Percentiles rank a stretch among this genome's conserved stretches.
phyloP scores from a whole-genome alignment of 2,329 filamentous ascomycete genomes.

The Zalaria obscura region DNA sequence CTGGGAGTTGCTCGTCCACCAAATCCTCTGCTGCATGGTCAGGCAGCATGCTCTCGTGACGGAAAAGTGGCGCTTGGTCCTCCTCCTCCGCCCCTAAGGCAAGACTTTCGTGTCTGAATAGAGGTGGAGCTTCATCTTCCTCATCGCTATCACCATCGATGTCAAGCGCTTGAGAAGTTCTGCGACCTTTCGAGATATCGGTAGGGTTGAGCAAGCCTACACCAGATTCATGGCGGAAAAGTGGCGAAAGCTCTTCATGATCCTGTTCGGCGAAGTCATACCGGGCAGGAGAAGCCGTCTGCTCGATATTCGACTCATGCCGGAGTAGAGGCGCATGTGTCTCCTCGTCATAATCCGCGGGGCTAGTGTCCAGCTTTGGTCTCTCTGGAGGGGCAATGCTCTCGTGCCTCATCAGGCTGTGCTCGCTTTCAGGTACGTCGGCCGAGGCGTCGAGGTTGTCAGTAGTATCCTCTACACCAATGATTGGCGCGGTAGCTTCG shows the following conservation, averaged over 20 bases:
- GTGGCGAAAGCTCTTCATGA: no score
- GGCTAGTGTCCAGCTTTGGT: no score
- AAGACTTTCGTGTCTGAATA: constrained; percentile 23
- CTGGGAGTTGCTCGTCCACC: neutral
- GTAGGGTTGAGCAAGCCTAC: no score
- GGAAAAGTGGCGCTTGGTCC: constrained; percentile 16
- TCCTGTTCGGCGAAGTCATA: no score
- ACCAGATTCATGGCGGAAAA: no score
- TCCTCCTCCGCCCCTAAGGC: constrained; percentile 10
- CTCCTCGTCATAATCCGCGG: neutral
- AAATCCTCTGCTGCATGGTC: neutral
- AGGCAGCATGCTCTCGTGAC: constrained; percentile 14
- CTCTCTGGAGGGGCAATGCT: no score
- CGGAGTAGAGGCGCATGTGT: neutral
- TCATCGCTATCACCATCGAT: constrained; percentile 1
- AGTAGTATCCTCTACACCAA: neutral
- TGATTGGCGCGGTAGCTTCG: neutral
- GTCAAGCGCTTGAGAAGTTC: neutral
- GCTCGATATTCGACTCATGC: neutral
- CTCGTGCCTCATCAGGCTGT: constrained; percentile 4
- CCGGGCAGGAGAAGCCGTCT: neutral
- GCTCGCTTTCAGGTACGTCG: constrained; percentile 2
- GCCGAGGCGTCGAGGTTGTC: constrained; percentile 1
- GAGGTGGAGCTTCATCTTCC: constrained; percentile 9
- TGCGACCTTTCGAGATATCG: no score